These are phyloP conservation scores for Lagenidium giganteum DNA, from an alignment of 352 stramenopile species.

Conservation along the genomic window DNA sequence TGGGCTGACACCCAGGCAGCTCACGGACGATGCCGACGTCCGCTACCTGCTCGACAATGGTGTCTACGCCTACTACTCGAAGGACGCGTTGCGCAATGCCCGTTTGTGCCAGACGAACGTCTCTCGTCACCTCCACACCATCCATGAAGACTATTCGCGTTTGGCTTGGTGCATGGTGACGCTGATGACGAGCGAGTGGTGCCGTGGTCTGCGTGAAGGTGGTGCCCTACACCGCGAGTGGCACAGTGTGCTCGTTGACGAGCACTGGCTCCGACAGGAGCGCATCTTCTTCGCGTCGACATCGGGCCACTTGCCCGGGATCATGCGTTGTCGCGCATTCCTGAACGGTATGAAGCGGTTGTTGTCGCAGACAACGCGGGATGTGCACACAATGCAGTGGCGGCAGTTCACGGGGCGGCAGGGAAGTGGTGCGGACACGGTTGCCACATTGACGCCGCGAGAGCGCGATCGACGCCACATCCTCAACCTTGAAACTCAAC, in stretches of 20 bases:
- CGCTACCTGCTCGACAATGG: slow-evolving; percentile 28
- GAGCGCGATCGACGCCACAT: too few relatives aligned
- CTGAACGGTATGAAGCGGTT: slow-evolving; percentile 55
- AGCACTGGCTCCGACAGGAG: slow-evolving; percentile 53
- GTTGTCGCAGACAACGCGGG: too few relatives aligned
- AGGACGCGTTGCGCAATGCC: slow-evolving; percentile 6
- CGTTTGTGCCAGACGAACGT: too few relatives aligned
- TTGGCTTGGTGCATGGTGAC: slow-evolving; percentile 53
- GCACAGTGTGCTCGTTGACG: slow-evolving; percentile 51
- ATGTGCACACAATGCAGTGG: too few relatives aligned
- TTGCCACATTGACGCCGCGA: too few relatives aligned
- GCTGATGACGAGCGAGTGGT: slow-evolving; percentile 50
- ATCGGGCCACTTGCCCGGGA: slow-evolving; percentile 33
- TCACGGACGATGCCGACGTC: slow-evolving; percentile 27
- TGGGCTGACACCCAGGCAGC: slow-evolving; percentile 40
- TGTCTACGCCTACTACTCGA: slow-evolving; percentile 45
- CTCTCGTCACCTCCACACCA: neutral
- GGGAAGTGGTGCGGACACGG: too few relatives aligned
- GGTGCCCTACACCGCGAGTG: slow-evolving; percentile 41
- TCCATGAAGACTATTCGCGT: slow-evolving; percentile 15
- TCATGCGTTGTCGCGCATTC: slow-evolving; percentile 43
- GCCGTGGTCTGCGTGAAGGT: slow-evolving; percentile 18
- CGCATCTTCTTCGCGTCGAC: slow-evolving; percentile 38
- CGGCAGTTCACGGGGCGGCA: too few relatives aligned
- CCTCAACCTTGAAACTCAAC: too few relatives aligned